Percentiles rank a stretch among this genome's conserved stretches.
These are phyloP conservation scores for Pulveroboletus frians DNA, from an alignment of 768 basidiomycete genomes.

Conservation along the genomic window DNA sequence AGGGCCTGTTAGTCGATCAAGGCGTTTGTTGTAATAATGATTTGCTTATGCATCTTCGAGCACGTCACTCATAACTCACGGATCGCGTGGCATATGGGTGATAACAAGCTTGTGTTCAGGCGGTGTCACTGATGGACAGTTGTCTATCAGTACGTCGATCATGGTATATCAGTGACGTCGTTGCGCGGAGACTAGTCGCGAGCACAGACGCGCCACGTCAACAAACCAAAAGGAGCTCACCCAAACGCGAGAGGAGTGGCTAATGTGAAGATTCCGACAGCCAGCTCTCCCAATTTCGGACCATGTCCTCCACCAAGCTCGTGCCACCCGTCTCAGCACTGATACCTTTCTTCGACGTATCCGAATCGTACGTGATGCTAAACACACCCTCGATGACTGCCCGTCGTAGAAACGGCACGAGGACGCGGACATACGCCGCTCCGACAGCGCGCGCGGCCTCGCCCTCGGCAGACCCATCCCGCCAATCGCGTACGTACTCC, in stretches of 20 bases:
- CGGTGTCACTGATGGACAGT: neutral
- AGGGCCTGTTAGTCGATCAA: neutral
- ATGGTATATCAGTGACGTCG: neutral
- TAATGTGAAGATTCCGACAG: conserved; percentile 13
- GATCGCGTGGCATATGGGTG: neutral
- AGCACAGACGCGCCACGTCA: neutral
- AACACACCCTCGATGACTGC: conserved; percentile 77
- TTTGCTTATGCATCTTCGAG: neutral
- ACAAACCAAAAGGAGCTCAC: neutral
- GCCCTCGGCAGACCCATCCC: conserved; percentile 32
- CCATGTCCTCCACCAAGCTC: conserved; percentile 4
- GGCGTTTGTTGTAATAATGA: neutral
- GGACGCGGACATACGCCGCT: conserved; percentile 51
- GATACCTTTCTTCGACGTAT: neutral
- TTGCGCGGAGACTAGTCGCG: neutral
- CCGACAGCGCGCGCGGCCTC: conserved; percentile 46
- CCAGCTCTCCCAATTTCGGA: conserved; percentile 30
- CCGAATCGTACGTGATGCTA: conserved; percentile 31
- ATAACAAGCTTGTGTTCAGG: neutral
- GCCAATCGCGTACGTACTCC: conserved; percentile 37
- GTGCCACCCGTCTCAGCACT: neutral
- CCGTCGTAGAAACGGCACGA: conserved; percentile 67
- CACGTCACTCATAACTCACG: neutral
- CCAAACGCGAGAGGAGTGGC: neutral
- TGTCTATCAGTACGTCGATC: neutral